Evolutionary conservation across 306 rosid species (phyloP).

Genomic region (Cucurbita moschata): DNA sequence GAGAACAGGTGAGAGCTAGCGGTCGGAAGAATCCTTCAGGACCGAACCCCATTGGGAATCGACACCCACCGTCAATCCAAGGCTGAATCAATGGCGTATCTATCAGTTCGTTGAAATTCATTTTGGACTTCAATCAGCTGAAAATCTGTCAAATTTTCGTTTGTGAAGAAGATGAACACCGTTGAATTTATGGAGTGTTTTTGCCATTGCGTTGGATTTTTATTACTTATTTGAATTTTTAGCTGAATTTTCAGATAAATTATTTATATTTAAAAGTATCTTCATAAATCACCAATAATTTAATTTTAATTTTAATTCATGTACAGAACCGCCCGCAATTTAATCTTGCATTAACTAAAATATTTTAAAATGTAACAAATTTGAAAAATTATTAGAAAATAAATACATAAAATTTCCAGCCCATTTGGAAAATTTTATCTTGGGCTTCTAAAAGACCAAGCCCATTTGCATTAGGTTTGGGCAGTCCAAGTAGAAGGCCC

Average conservation of each 20-base stretch:
- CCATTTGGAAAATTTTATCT: neutral
- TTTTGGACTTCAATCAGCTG: neutral
- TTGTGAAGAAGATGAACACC: neutral
- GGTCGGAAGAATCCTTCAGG: neutral
- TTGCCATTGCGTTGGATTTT: neutral
- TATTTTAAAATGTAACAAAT: no score
- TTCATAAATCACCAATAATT: no score
- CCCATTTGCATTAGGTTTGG: neutral
- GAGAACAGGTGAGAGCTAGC: neutral
- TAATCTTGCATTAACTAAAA: no score
- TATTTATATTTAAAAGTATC: no score
- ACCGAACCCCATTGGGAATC: slow-evolving; percentile 2
- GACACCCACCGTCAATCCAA: neutral
- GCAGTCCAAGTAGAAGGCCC: neutral
- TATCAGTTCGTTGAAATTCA: no score
- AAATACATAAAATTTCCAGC: neutral
- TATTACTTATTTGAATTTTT: neutral
- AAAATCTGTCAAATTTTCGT: neutral
- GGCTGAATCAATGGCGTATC: neutral
- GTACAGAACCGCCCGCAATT: no score
- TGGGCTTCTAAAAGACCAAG: neutral
- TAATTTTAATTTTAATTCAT: no score
- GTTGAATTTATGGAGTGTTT: neutral
- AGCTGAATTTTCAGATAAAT: no score
- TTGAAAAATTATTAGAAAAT: no score